Percentiles rank a stretch among this genome's conserved stretches.
phyloP scores from a whole-genome alignment of 495 filamentous ascomycete genomes.

The Clohesyomyces aquaticus region DNA sequence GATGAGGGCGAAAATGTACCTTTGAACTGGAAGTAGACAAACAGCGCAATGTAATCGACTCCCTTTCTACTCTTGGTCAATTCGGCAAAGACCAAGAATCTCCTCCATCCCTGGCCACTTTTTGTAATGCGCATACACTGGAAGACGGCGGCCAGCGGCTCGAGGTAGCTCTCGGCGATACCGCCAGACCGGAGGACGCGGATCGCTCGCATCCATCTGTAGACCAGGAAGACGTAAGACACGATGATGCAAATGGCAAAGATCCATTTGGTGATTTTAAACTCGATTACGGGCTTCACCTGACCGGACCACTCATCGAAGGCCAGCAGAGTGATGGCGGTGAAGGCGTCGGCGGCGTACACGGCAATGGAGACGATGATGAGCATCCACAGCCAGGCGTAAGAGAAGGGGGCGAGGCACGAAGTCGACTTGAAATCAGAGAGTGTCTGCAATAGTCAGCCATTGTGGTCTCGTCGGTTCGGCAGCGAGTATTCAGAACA shows the following conservation, averaged over 20 bases:
- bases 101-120: slow-evolving; percentile 71
- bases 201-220: slow-evolving; percentile 76
- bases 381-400: slow-evolving; percentile 79
- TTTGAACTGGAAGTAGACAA: slow-evolving; percentile 93
- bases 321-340: slow-evolving; percentile 83
- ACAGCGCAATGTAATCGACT: slow-evolving; percentile 86
- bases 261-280: slow-evolving; percentile 80
- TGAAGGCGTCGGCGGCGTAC: slow-evolving; percentile 89
- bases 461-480: background rate
- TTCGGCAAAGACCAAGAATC: slow-evolving; percentile 90
- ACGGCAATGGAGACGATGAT: slow-evolving; percentile 78
- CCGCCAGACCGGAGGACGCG: slow-evolving; percentile 79
- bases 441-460: slow-evolving; percentile 66
- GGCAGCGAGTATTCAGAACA: background rate
- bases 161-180: slow-evolving; percentile 88
- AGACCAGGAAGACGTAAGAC: slow-evolving; percentile 75
- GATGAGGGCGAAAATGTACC: slow-evolving; percentile 55
- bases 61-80: slow-evolving; percentile 91
- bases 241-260: slow-evolving; percentile 87
- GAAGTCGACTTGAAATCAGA: slow-evolving; percentile 83
- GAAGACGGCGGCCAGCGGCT: slow-evolving; percentile 78
- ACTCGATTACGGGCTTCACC: slow-evolving; percentile 68
- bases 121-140: slow-evolving; percentile 74
- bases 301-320: slow-evolving; percentile 68
- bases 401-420: slow-evolving; percentile 76